phyloP scores from a whole-genome alignment of 805 yeast species.

The Ogataea kodamae region DNA sequence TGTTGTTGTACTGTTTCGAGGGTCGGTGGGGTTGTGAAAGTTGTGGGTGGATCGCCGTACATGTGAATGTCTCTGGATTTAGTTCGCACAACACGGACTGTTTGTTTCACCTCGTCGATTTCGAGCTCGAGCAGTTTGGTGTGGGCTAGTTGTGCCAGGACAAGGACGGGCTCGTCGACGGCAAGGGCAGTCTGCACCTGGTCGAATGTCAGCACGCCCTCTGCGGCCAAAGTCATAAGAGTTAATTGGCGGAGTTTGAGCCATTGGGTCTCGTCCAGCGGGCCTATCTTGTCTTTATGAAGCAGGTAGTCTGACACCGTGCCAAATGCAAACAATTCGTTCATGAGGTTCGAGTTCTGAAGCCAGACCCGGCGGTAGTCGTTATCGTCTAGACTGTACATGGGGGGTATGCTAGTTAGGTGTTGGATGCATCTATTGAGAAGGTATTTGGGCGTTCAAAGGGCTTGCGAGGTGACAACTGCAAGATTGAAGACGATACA shows the following conservation, averaged over 20 bases:
- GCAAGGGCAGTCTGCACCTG: not conserved
- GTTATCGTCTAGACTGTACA: constrained; percentile 19
- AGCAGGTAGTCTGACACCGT: constrained; percentile 17
- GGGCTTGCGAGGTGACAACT: too few species aligned
- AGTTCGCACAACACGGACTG: constrained; percentile 9
- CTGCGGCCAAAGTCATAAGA: constrained; percentile 14
- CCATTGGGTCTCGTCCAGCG: constrained; percentile 13
- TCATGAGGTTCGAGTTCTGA: constrained; percentile 5
- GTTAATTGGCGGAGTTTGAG: constrained; percentile 23
- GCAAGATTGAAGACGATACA: too few species aligned
- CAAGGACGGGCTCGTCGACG: constrained; percentile 2
- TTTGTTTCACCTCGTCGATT: constrained; percentile 16
- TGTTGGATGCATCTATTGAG: not conserved
- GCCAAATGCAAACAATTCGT: constrained; percentile 30
- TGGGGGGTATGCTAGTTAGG: not conserved
- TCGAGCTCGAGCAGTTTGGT: constrained; percentile 16
- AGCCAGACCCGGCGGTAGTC: constrained; percentile 18
- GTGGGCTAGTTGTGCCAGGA: constrained; percentile 12
- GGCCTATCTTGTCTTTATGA: constrained; percentile 2
- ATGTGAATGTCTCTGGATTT: constrained; percentile 20
- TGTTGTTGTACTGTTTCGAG: constrained; percentile 1
- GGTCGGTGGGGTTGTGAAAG: constrained; percentile 3
- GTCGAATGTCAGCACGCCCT: constrained; percentile 6
- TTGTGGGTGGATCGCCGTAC: constrained; percentile 7
- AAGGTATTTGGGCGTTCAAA: too few species aligned